Base-by-base conservation (phyloP, 495 filamentous ascomycete genomes). In the Lentithecium fluviatile region DNA sequence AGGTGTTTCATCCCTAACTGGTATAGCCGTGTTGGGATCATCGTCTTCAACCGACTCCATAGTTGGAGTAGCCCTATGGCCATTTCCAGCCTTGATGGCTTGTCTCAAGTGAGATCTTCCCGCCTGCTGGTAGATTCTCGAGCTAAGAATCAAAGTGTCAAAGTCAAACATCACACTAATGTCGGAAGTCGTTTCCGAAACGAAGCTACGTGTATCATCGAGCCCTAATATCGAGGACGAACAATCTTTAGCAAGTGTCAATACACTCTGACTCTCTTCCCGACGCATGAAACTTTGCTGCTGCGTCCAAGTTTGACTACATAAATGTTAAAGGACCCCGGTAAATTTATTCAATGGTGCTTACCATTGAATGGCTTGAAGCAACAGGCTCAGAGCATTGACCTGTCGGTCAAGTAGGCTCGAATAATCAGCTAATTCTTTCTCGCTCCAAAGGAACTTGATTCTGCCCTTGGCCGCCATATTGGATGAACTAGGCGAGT, bases 371-470 rank as follows among this genome's bases (percentile, higher is more conserved):
- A 43, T 43, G 13, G 40, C 40, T 43, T 43, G 40, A n/a, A 43
- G 19, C 19, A 43, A 43, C 40, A 43, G 13, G 6, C 6, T 43
- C 40, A 43, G 40, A 3, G 40, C 40, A 20, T 43, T 43, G 3
- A 15, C 19, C 19, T 43, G 40, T 43, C 40, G 40, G 19, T 43
- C 40, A n/a, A 43, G 40, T 15, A 43, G 40, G 19, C 5, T 43
- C 19, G 40, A 43, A 43, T 43, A 43, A 43, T 43, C 40, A 13
- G 40, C 40, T 13, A 43, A 6, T 13, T 43, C 40, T 20, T 43
- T 43, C 40, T 43, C 40, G 19, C 19, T 43, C 40, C 40, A 43
- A 43, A 43, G 40, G 19, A 43, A 43, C 40, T 43, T 43, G 40
- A 43, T 43, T 20, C 40, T 43, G 6, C 19, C 13, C 15, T 43